Conservation (phyloP, 768 basidiomycete genomes). For the Paxillus involutus region DNA sequence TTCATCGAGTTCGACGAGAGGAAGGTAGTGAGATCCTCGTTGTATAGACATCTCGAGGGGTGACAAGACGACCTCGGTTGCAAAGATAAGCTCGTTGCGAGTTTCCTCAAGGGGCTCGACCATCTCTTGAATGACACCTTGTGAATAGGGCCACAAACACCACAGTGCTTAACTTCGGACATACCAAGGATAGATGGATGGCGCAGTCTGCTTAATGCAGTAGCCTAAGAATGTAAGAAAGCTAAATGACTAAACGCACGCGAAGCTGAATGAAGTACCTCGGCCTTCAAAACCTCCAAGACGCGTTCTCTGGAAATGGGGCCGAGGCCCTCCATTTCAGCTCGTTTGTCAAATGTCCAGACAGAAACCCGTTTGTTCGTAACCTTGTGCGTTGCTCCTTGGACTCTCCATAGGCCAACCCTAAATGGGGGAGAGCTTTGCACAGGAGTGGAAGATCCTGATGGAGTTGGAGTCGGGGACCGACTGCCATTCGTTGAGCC, state of each 20-base stretch:
- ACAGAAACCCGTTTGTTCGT: slow-evolving; percentile 89
- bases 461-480: slow-evolving; percentile 36
- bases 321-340: slow-evolving; percentile 71
- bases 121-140: slow-evolving; percentile 62
- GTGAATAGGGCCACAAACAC: slow-evolving; percentile 6
- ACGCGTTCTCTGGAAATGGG: slow-evolving; percentile 67
- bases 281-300: slow-evolving; percentile 84
- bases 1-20: slow-evolving; percentile 87
- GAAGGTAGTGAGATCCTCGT: slow-evolving; percentile 52
- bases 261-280: slow-evolving; percentile 52
- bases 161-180: slow-evolving; percentile 11
- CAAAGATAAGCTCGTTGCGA: slow-evolving; percentile 84
- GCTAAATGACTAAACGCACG: not conserved
- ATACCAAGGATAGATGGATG: slow-evolving; percentile 92
- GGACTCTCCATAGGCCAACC: slow-evolving; percentile 89
- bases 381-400: slow-evolving; percentile 83
- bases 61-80: slow-evolving; percentile 87
- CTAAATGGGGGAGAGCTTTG: slow-evolving; percentile 51
- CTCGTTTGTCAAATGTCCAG: slow-evolving; percentile 88
- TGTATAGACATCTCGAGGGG: slow-evolving; percentile 79
- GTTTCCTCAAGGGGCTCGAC: slow-evolving; percentile 97
- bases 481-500: slow-evolving; percentile 40
- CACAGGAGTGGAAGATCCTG: slow-evolving; percentile 32
- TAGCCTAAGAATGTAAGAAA: slow-evolving; percentile 52
- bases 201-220: slow-evolving; percentile 78